Conservation (phyloP, 352 stramenopile species). For the Plasmopara viticola region DNA sequence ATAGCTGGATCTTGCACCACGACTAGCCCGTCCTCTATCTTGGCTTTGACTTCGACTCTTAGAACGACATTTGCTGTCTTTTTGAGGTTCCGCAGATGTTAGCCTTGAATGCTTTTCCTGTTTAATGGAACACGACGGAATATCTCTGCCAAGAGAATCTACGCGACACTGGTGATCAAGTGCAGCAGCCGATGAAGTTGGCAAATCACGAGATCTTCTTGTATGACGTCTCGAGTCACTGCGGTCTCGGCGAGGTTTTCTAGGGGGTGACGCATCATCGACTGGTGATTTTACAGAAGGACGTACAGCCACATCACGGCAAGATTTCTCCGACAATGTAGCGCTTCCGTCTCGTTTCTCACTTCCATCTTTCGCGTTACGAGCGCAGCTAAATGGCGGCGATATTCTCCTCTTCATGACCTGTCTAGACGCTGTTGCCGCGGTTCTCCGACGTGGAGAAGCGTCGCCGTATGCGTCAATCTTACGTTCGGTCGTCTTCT, state of each 20-base stretch:
- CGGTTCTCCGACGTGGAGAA: constrained; percentile 24
- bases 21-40: constrained; percentile 1
- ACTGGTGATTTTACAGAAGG: not conserved
- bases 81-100: constrained; percentile 2
- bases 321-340: constrained; percentile 17
- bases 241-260: constrained; percentile 13
- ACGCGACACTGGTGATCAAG: constrained; percentile 18
- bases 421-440: not conserved
- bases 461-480: constrained; percentile 26
- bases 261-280: constrained; percentile 21
- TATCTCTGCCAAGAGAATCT: constrained; percentile 29
- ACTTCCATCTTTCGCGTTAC: constrained; percentile 2
- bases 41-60: constrained; percentile 12
- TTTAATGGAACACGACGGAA: constrained; percentile 8
- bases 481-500: constrained; percentile 13
- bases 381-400: constrained; percentile 13
- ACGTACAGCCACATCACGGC: not conserved
- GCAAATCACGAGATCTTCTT: constrained; percentile 4
- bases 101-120: constrained; percentile 8
- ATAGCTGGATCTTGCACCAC: constrained; percentile 5
- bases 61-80: constrained; percentile 3
- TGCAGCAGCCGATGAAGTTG: constrained; percentile 9
- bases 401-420: constrained; percentile 18
- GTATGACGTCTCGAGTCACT: constrained; percentile 4
- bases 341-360: constrained; percentile 6